Conservation (phyloP, 139 green algal genomes). For the Marvania coccoides region DNA sequence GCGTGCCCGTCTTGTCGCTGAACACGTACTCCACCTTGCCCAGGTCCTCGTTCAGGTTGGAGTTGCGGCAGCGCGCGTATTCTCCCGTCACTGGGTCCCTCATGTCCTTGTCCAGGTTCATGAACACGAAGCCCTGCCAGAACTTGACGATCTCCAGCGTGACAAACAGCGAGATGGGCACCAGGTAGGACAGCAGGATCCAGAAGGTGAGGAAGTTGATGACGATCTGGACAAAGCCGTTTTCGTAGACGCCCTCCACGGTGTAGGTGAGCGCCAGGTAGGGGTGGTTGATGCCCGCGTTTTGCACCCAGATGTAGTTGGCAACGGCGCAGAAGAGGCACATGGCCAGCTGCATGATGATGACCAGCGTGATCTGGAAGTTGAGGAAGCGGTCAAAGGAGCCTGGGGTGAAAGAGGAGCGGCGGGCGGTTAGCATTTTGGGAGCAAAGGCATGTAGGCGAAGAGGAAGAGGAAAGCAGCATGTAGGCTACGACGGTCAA, state of each 20-base stretch:
- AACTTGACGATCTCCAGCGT: slow-evolving; percentile 94
- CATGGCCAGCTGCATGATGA: slow-evolving; percentile 47
- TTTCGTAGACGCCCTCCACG: slow-evolving; percentile 26
- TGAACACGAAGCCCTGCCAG: slow-evolving; percentile 70
- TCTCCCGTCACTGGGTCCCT: slow-evolving; percentile 62
- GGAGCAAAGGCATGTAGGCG: neutral
- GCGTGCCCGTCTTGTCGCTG: slow-evolving; percentile 92
- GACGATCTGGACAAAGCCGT: slow-evolving; percentile 31
- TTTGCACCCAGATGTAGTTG: slow-evolving; percentile 38
- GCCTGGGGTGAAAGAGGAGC: slow-evolving; percentile 13
- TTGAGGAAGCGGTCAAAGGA: slow-evolving; percentile 60
- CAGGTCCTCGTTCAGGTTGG: slow-evolving; percentile 97
- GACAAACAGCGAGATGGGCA: slow-evolving; percentile 98
- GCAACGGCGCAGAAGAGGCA: slow-evolving; percentile 36
- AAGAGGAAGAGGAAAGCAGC: neutral
- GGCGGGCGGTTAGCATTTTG: too few relatives aligned
- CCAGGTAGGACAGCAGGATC: slow-evolving; percentile 86
- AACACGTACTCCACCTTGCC: slow-evolving; percentile 90
- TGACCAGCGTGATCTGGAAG: slow-evolving; percentile 51
- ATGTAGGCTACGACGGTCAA: too few relatives aligned
- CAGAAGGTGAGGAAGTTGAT: slow-evolving; percentile 76
- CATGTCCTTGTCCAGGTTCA: slow-evolving; percentile 73
- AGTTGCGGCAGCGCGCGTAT: slow-evolving; percentile 69
- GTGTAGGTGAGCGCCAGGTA: slow-evolving; percentile 30
- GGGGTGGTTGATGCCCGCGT: slow-evolving; percentile 21